A percentile compares a stretch with the other conserved stretches of the same genome.
phyloP scores from a whole-genome alignment of 805 yeast species.

The Candida maltosa region DNA sequence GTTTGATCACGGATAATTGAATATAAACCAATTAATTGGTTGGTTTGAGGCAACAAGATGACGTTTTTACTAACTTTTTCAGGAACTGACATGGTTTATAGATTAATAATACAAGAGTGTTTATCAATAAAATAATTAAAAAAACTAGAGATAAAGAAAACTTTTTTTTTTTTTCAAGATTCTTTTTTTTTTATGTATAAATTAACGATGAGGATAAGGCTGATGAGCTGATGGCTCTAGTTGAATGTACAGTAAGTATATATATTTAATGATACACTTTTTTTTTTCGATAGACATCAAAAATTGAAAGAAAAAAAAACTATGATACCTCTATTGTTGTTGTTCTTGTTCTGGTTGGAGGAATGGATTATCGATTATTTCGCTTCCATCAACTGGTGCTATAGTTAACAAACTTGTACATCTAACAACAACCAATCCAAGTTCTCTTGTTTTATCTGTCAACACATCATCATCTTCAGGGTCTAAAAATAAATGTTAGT shows the following conservation, averaged over 20 bases:
- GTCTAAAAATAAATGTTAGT: slow-evolving; percentile 29
- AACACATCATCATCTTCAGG: slow-evolving; percentile 57
- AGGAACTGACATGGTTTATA: slow-evolving; percentile 8
- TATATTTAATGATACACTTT: too few species aligned
- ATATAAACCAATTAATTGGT: slow-evolving; percentile 83
- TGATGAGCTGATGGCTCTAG: too few species aligned
- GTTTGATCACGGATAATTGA: slow-evolving; percentile 82
- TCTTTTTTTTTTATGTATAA: too few species aligned
- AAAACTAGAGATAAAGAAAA: neutral
- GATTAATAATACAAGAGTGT: too few species aligned
- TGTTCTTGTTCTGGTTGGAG: slow-evolving; percentile 18
- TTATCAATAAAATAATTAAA: too few species aligned
- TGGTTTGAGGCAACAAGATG: slow-evolving; percentile 75
- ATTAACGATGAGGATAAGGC: too few species aligned
- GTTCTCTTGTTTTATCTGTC: slow-evolving; percentile 57
- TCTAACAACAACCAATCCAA: slow-evolving; percentile 81
- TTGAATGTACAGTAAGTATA: too few species aligned
- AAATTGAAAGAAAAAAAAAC: neutral
- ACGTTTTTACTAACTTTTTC: slow-evolving; percentile 47
- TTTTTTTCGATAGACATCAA: neutral
- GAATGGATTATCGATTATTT: slow-evolving; percentile 70
- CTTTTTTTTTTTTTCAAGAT: neutral
- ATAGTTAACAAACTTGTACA: slow-evolving; percentile 75
- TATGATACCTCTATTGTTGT: too few species aligned
- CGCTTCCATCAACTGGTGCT: slow-evolving; percentile 73